Base-by-base conservation (phyloP, 2,329 filamentous ascomycete genomes). In the Epicoccum sorghinum region DNA sequence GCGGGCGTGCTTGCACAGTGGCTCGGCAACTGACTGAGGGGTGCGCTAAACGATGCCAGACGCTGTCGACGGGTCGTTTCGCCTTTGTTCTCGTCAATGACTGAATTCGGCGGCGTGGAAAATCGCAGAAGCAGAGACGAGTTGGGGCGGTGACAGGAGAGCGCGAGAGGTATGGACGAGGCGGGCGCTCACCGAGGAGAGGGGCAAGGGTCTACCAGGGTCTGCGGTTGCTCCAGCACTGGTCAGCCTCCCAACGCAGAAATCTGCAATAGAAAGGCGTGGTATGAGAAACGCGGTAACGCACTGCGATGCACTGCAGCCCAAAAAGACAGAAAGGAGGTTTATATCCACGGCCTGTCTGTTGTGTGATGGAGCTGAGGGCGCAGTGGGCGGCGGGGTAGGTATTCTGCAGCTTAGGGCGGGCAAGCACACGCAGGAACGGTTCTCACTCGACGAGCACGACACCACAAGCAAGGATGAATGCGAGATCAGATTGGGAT, bases 341-440 rank as follows among this genome's bases (percentile, higher is more conserved):
- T 29, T 29, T 41, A 37, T 49, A 35, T 22, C 40, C 38, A 30
- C 29, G 48, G 30, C 32, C 40, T 18, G 37, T 37, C 39, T 58
- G 58, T 62, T 50, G 59, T 59, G 61, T 59, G 55, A 59, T 52
- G 57, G 57, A 36, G 38, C 52, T 46, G 54, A 40, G 49, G 47
- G 46, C 36, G 47, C 48, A 44, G 45, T 23, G 41, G 46, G 47
- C 25, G 56, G 52, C 52, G 43, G 61, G 62, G 59, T 52, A 48
- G 60, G 59, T 48, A 46, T 45, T 24, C 46, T 55, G 52, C 52
- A 55, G 52, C 44, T 44, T 46, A 50, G 37, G 43, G 38, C 35
- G 47, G 38, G 43, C 47, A 42, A 42, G 47, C 53, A 52, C 47
- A 51, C 47, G 47, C 53, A 52, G 48, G 47, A 48, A 56, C 53